Conservation (phyloP, 352 stramenopile species). For the Globisporangium apiculatum region DNA sequence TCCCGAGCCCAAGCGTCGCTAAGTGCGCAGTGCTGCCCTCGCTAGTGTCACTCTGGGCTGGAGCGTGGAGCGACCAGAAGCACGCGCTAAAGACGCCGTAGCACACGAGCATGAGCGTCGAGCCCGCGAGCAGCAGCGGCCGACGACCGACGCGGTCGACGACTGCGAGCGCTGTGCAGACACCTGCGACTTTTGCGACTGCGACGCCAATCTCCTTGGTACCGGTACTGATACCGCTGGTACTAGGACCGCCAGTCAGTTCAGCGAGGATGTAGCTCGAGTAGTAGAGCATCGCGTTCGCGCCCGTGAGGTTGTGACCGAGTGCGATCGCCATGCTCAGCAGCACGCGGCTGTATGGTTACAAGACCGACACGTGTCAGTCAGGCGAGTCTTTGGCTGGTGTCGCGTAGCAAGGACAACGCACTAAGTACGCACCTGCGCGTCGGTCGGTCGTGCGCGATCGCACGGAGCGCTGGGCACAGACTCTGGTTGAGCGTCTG, state of each 20-base stretch:
- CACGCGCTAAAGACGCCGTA: conserved; percentile 45
- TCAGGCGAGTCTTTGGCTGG: too few species aligned
- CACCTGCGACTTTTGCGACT: conserved; percentile 53
- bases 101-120: conserved; percentile 36
- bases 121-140: conserved; percentile 48
- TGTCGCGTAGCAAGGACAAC: too few species aligned
- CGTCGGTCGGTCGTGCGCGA: not conserved
- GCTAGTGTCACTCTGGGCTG: too few species aligned
- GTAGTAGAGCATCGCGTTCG: conserved; percentile 79
- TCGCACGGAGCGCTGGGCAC: not conserved
- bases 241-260: conserved; percentile 15
- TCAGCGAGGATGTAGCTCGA: conserved; percentile 64
- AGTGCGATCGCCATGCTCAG: conserved; percentile 51
- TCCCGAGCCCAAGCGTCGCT: conserved; percentile 44
- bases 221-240: conserved; percentile 17
- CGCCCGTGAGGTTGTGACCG: conserved; percentile 57
- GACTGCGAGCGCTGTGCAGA: conserved; percentile 43
- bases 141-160: conserved; percentile 58
- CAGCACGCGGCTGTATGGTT: conserved; percentile 32
- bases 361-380: not conserved
- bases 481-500: not conserved
- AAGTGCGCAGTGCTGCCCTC: conserved; percentile 15
- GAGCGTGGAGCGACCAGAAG: conserved; percentile 34
- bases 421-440: not conserved
- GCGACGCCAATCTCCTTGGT: conserved; percentile 58